Percentiles rank a stretch among this genome's conserved stretches.
Conservation (phyloP, 1,284 basidiomycete genomes). For the Ustanciosporium gigantosporum region DNA sequence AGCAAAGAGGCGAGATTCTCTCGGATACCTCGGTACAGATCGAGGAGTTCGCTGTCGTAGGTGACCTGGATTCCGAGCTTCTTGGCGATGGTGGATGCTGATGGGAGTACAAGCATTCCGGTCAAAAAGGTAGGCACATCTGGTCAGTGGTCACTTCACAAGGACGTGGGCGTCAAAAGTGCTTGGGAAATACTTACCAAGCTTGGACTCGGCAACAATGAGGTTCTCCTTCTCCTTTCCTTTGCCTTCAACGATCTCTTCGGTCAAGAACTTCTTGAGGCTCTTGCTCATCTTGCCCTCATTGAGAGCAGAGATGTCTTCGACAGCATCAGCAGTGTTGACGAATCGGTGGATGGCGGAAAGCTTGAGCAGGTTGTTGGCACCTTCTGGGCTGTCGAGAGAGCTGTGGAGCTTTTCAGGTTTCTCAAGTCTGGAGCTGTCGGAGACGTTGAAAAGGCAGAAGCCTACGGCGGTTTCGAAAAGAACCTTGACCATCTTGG, state of each 20-base stretch:
- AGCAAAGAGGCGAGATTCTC: constrained; percentile 83
- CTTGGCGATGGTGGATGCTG: constrained; percentile 75
- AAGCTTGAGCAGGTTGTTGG: constrained; percentile 79
- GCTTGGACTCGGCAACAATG: constrained; percentile 84
- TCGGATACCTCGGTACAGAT: constrained; percentile 95
- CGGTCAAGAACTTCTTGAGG: constrained; percentile 88
- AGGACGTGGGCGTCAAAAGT: too few relatives aligned
- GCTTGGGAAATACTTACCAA: constrained; percentile 71
- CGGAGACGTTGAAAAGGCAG: constrained; percentile 94
- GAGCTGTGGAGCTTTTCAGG: constrained; percentile 85
- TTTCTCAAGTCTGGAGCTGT: constrained; percentile 79
- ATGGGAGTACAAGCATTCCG: too few relatives aligned
- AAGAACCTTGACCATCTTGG: constrained; percentile 59
- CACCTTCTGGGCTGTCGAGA: constrained; percentile 86
- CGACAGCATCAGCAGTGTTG: constrained; percentile 96
- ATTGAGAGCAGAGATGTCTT: constrained; percentile 90
- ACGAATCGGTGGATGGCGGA: constrained; percentile 95
- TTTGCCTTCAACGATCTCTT: constrained; percentile 86
- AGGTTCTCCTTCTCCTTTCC: constrained; percentile 75
- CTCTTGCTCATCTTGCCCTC: constrained; percentile 90
- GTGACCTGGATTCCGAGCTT: constrained; percentile 89
- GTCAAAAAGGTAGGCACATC: neutral
- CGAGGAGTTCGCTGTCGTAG: constrained; percentile 70
- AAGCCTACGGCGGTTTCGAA: constrained; percentile 69
- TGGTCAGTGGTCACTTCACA: too few relatives aligned